Conservation (phyloP, 805 yeast species). For the Myxozyma sirexii region DNA sequence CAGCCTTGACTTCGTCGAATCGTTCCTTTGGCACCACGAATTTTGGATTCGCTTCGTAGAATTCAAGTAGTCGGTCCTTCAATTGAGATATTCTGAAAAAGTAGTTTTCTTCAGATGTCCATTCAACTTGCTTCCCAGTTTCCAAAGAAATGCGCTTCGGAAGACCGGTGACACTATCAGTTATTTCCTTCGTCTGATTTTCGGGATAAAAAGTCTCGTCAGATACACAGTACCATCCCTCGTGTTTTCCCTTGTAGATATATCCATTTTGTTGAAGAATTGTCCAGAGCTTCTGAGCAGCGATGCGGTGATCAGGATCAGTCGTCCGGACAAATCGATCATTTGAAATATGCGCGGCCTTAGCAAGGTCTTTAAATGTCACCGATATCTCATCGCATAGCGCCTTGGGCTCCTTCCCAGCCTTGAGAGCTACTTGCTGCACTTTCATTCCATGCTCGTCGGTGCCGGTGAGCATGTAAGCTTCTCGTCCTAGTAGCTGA, state of each 20-base stretch:
- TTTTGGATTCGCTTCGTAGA: conserved; percentile 52
- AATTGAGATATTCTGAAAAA: conserved; percentile 76
- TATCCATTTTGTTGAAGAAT: conserved; percentile 58
- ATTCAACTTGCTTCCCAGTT: conserved; percentile 72
- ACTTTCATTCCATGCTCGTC: conserved; percentile 97
- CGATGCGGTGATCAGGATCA: conserved; percentile 69
- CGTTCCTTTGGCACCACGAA: conserved; percentile 71
- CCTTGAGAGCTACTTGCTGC: conserved; percentile 74
- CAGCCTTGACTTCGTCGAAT: conserved; percentile 57
- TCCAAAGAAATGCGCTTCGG: conserved; percentile 52
- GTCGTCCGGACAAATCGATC: conserved; percentile 90
- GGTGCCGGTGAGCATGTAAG: conserved; percentile 82
- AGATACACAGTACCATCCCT: conserved; percentile 93
- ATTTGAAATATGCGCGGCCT: conserved; percentile 57
- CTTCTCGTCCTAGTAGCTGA: conserved; percentile 48
- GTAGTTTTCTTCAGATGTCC: conserved; percentile 80
- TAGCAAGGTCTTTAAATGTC: conserved; percentile 67
- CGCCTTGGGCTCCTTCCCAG: conserved; percentile 56
- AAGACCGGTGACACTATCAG: conserved; percentile 37
- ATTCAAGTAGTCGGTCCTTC: conserved; percentile 54
- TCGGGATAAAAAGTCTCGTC: conserved; percentile 95
- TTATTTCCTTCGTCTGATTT: conserved; percentile 59
- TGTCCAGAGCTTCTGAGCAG: conserved; percentile 74
- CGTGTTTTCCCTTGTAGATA: conserved; percentile 80
- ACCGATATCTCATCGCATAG: conserved; percentile 73